These are phyloP conservation scores for Delitschia confertaspora DNA, from an alignment of 495 filamentous ascomycete species.

Conservation along the genomic window DNA sequence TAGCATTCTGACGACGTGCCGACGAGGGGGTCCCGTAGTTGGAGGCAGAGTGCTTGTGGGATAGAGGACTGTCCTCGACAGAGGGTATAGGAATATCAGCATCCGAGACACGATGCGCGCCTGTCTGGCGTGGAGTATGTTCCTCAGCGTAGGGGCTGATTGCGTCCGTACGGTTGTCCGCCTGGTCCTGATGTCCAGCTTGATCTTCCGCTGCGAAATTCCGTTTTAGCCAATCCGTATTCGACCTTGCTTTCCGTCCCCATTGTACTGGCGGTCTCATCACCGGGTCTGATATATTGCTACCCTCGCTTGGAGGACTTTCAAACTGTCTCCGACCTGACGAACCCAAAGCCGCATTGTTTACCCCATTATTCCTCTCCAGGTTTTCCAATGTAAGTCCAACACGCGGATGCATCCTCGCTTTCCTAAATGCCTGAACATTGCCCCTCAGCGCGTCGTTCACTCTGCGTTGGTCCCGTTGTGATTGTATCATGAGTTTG, in stretches of 20 bases:
- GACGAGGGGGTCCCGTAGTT: conserved; percentile 34
- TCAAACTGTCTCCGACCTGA: conserved; percentile 2
- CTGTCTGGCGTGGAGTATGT: conserved; percentile 11
- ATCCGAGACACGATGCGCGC: conserved; percentile 17
- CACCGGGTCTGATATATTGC: conserved; percentile 40
- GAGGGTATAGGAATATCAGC: conserved; percentile 41
- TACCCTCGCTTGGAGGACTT: conserved; percentile 28
- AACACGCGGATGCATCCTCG: conserved; percentile 28
- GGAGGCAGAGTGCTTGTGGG: conserved; percentile 29
- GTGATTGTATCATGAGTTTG: conserved; percentile 28
- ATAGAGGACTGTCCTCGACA: conserved; percentile 38
- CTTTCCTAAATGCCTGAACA: conserved; percentile 32
- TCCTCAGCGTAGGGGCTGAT: conserved; percentile 13
- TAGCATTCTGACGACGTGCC: conserved; percentile 30
- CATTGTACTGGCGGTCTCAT: conserved; percentile 50
- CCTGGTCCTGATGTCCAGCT: conserved; percentile 26
- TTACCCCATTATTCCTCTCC: conserved; percentile 25
- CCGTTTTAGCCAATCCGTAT: conserved; percentile 46
- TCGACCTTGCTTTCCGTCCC: conserved; percentile 46
- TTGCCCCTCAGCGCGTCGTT: conserved; percentile 27
- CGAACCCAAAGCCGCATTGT: neutral
- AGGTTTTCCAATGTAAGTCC: conserved; percentile 28
- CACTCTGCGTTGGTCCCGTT: conserved; percentile 30
- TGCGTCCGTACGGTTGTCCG: conserved; percentile 19
- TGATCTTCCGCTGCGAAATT: conserved; percentile 32